Evolutionary conservation across 257 asterid species (phyloP), one percentile per base, ranked within the genome.

Genomic region (Linderniella brevidens): DNA sequence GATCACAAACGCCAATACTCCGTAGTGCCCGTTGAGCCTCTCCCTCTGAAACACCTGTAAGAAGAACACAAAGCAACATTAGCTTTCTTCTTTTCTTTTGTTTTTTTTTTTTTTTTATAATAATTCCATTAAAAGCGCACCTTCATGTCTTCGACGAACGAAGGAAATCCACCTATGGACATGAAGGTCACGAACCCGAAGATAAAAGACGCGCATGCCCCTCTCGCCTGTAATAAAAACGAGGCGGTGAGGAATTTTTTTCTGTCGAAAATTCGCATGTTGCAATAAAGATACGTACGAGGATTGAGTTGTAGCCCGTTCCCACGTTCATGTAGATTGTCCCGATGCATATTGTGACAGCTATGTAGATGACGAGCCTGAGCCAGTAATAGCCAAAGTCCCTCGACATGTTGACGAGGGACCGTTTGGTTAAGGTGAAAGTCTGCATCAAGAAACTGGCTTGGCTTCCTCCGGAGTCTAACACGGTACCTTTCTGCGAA

Each of bases 311-410:
- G 80, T 85, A 85, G 60, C 93, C 65, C 0, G 96, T 85, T 60
- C 99, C 99, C 9, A 90, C 92, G 53, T 90, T 77, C 51, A 81
- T 57, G 66, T 90, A 90, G 54, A 90, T 90, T 47, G 99, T 84
- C 49, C 99, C 99, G 19, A 90, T 90, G 80, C 99, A 90, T 50
- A 90, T 41, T 19, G 99, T 85, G 62, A 90, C 96, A 13, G 84
- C 93, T 13, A 90, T 56, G 59, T 90, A 90, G 58, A 84, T 85
- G 4, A 78, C 82, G 8, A 90, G 96, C 78, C 99, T 74, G 64
- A 90, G 69, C 99, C 99, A 90, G 76, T 90, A 90, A 48, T 90
- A 90, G 4, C 99, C 99, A 45, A 90, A 90, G 79, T 90, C 99
- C 69, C 99, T 73, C 8, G 99, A 90, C 99, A 90, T 90, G 39